Percentiles rank a stretch among this genome's conserved stretches.
Conservation (phyloP, 257 asterid species). For the Solanum sejunctum region DNA sequence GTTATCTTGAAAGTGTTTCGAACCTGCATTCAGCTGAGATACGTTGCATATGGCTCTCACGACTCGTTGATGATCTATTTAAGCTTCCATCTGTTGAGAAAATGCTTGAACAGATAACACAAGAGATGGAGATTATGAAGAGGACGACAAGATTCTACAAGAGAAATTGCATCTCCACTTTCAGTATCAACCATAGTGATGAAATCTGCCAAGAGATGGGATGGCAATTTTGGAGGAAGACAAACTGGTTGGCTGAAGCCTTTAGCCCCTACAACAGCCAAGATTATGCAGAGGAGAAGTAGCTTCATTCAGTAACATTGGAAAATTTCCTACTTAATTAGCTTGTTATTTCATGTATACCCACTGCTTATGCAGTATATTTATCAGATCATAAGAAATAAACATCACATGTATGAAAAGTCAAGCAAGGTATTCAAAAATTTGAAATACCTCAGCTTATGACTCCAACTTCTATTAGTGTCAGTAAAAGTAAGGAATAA, state of each 20-base stretch:
- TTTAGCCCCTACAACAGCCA: constrained; percentile 83
- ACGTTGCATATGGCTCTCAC: constrained; percentile 76
- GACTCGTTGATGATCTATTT: constrained; percentile 39
- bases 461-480: not conserved
- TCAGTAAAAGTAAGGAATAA: not conserved
- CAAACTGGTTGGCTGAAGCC: constrained; percentile 61
- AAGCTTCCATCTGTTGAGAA: constrained; percentile 54
- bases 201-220: constrained; percentile 93
- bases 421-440: not conserved
- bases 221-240: constrained; percentile 80
- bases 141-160: constrained; percentile 63
- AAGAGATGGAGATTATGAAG: constrained; percentile 77
- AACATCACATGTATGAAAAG: not conserved
- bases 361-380: not conserved
- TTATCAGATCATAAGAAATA: not conserved
- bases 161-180: constrained; percentile 85
- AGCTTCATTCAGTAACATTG: not conserved
- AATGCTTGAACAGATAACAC: constrained; percentile 47
- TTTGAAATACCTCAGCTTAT: not conserved
- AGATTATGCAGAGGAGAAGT: constrained; percentile 42
- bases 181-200: constrained; percentile 77
- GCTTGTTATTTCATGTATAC: not conserved
- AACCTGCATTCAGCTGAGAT: constrained; percentile 86
- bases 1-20: constrained; percentile 80
- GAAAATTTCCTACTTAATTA: not conserved